Evolutionary conservation across 306 rosid species (phyloP).

Genomic region (Lathyrus oleraceus): DNA sequence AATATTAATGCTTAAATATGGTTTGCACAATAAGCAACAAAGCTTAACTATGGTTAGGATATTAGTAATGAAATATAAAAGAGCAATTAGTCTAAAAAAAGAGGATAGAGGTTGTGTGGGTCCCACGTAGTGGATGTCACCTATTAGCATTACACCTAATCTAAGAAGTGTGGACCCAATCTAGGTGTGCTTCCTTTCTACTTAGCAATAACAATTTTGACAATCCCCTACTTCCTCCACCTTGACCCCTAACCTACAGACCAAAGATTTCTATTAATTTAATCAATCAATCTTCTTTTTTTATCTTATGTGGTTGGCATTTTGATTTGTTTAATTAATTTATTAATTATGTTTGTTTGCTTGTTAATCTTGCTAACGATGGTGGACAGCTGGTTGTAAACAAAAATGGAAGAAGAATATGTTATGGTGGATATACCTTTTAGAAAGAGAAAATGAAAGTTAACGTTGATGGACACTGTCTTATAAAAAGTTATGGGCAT

Average conservation of each 20-base stretch:
- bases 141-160: conserved; percentile 39
- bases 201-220: conserved; percentile 39
- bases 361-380: background rate
- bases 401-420: background rate
- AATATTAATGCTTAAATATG: background rate
- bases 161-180: conserved; percentile 41
- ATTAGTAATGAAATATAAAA: background rate
- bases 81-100: background rate
- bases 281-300: background rate
- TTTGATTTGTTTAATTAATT: background rate
- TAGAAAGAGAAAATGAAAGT: background rate
- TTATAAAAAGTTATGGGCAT: too few relatives aligned
- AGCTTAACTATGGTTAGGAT: conserved; percentile 3
- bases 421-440: background rate
- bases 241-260: conserved; percentile 53
- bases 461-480: too few relatives aligned
- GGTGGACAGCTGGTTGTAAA: background rate
- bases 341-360: background rate
- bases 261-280: conserved; percentile 28
- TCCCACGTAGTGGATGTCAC: conserved; percentile 34
- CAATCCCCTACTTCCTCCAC: conserved; percentile 23
- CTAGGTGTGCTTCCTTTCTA: conserved; percentile 45
- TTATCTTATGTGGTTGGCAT: background rate
- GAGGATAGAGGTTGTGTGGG: conserved; percentile 27
- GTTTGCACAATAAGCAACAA: background rate